Conservation (phyloP, 768 basidiomycete genomes). For the Tubosaeta sp. region DNA sequence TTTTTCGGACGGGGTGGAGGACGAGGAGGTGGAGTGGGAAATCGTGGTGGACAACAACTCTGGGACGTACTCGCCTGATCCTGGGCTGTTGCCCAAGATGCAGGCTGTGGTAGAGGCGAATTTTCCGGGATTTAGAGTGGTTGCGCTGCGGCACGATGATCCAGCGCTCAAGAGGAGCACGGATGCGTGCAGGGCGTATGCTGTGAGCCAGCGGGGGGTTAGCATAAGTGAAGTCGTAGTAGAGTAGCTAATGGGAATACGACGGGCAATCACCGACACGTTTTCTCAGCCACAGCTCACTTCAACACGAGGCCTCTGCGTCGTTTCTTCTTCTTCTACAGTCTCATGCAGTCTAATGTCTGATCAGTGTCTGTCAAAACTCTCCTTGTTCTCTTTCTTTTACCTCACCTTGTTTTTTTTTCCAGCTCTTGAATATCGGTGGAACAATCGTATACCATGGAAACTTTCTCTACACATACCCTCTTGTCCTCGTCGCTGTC, state of each 20-base stretch:
- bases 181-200: slow-evolving; percentile 67
- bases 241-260: slow-evolving; percentile 18
- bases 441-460: slow-evolving; percentile 32
- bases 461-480: slow-evolving; percentile 28
- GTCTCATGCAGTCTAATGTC: slow-evolving; percentile 28
- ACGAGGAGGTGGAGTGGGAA: slow-evolving; percentile 67
- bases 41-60: slow-evolving; percentile 83
- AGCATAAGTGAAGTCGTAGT: slow-evolving; percentile 46
- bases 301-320: slow-evolving; percentile 28
- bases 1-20: slow-evolving; percentile 52
- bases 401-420: background rate
- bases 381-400: background rate
- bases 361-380: slow-evolving; percentile 12
- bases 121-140: slow-evolving; percentile 59
- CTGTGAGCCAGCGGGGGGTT: slow-evolving; percentile 55
- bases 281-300: slow-evolving; percentile 33
- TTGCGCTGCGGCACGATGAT: slow-evolving; percentile 54
- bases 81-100: slow-evolving; percentile 53
- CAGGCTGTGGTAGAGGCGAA: slow-evolving; percentile 66
- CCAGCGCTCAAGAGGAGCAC: slow-evolving; percentile 51
- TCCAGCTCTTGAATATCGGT: slow-evolving; percentile 32
- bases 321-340: slow-evolving; percentile 9
- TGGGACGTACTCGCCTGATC: slow-evolving; percentile 80
- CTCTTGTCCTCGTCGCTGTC: slow-evolving; percentile 15
- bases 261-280: slow-evolving; percentile 30